Percentiles rank a stretch among this genome's conserved stretches.
phyloP scores from a whole-genome alignment of 345 rosid genomes.

The Cochlearia excelsa region DNA sequence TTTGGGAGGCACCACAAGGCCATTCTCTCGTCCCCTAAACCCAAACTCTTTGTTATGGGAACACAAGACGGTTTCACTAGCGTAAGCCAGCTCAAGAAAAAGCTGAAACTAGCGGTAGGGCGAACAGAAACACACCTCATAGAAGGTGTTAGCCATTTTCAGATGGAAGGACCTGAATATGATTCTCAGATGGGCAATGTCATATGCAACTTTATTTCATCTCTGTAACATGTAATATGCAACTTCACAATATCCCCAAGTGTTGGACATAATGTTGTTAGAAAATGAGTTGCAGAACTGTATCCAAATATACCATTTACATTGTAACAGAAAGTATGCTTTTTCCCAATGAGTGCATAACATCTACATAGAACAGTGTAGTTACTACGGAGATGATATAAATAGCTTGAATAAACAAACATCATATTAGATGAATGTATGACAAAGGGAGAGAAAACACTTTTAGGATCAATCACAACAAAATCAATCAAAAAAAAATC shows the following conservation, averaged over 20 bases:
- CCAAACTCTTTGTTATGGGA: slow-evolving; percentile 93
- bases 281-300: too few species aligned
- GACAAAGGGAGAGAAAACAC: too few species aligned
- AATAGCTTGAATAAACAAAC: too few species aligned
- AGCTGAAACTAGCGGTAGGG: slow-evolving; percentile 66
- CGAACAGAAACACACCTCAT: slow-evolving; percentile 67
- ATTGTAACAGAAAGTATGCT: neutral
- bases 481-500: neutral
- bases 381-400: slow-evolving; percentile 5
- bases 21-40: slow-evolving; percentile 66
- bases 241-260: slow-evolving; percentile 48
- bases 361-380: slow-evolving; percentile 1
- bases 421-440: too few species aligned
- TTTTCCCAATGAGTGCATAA: too few species aligned
- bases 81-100: slow-evolving; percentile 75
- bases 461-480: too few species aligned
- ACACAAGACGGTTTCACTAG: slow-evolving; percentile 91
- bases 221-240: slow-evolving; percentile 48
- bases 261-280: too few species aligned
- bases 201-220: slow-evolving; percentile 55
- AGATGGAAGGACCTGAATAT: slow-evolving; percentile 88
- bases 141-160: slow-evolving; percentile 86
- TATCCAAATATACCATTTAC: neutral
- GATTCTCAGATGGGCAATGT: slow-evolving; percentile 74
- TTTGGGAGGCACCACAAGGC: slow-evolving; percentile 87